Evolutionary conservation across 2,329 filamentous ascomycete species (phyloP), one percentile per base, ranked within the genome.

Genomic region (Hyphodiscus sp.): DNA sequence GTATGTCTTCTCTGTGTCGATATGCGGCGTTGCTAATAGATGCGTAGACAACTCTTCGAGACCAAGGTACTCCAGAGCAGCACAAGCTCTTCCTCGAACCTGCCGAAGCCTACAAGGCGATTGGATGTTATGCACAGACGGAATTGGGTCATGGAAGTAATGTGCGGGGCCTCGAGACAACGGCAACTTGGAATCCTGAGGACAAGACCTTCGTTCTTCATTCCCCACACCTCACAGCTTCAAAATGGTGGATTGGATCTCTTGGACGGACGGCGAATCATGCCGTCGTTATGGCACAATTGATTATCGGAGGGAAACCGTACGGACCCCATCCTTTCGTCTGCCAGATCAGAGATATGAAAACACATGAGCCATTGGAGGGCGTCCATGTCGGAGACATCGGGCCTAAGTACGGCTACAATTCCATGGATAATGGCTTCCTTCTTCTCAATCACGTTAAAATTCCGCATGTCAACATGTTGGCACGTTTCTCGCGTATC

Each of bases 231-330:
- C 74, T 91, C 52, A 91, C 87, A 1, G 80, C 87, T 0, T 86
- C 85, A 33, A 92, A 92, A 67, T 92, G 87, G 87, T 91, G 88
- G 88, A 90, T 90, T 62, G 88, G 88, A 1, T 87, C 86, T 11
- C 76, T 91, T 2, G 88, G 87, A 49, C 78, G 85, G 62, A 85
- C 84, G 2, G 87, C 88, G 45, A 91, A 89, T 67, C 78, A 89
- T 65, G 87, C 87, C 1, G 82, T 89, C 1, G 86, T 91, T 2
- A 89, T 91, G 77, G 87, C 88, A 0, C 87, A 91, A 70, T 75
- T 91, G 26, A 79, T 84, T 57, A 78, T 90, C 56, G 73, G 75
- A 55, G 86, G 85, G 60, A 87, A 86, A 70, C 72, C 76, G 18
- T 83, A 83, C 59, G 87, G 88, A 0, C 87, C 87, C 41, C 87